Evolutionary conservation across 768 basidiomycete species (phyloP).

Genomic region (Strobilomyces confusus): DNA sequence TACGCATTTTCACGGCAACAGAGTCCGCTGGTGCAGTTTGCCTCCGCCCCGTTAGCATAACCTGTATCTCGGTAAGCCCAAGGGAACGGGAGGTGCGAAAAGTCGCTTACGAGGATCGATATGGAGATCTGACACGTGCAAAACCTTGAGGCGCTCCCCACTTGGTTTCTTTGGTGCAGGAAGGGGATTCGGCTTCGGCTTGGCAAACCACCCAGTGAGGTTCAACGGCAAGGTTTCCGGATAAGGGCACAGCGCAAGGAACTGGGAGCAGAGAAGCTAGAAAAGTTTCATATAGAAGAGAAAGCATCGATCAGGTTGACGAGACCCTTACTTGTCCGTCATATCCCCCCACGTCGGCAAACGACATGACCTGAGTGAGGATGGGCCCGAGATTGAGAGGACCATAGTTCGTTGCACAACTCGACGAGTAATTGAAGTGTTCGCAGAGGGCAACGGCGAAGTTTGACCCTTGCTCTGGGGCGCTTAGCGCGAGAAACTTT

Average conservation of each 20-base stretch:
- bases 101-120: conserved; percentile 58
- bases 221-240: conserved; percentile 60
- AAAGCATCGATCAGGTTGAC: not conserved
- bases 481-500: conserved; percentile 63
- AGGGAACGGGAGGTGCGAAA: not conserved
- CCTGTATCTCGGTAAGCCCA: conserved; percentile 36
- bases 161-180: conserved; percentile 56
- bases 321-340: conserved; percentile 58
- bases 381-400: conserved; percentile 49
- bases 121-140: conserved; percentile 78
- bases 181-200: conserved; percentile 68
- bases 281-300: not conserved
- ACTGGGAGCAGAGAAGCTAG: conserved; percentile 58
- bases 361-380: conserved; percentile 67
- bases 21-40: conserved; percentile 61
- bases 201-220: conserved; percentile 65
- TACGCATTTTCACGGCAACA: conserved; percentile 60
- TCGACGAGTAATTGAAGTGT: conserved; percentile 47
- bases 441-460: conserved; percentile 61
- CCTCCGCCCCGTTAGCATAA: conserved; percentile 65
- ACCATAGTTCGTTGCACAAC: conserved; percentile 49
- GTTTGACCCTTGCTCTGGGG: conserved; percentile 55
- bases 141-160: conserved; percentile 63
- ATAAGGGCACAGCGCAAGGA: conserved; percentile 51
- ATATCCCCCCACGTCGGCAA: conserved; percentile 65